phyloP scores from a whole-genome alignment of 1,284 basidiomycete genomes.

The Cutaneotrichosporon arboriforme region DNA sequence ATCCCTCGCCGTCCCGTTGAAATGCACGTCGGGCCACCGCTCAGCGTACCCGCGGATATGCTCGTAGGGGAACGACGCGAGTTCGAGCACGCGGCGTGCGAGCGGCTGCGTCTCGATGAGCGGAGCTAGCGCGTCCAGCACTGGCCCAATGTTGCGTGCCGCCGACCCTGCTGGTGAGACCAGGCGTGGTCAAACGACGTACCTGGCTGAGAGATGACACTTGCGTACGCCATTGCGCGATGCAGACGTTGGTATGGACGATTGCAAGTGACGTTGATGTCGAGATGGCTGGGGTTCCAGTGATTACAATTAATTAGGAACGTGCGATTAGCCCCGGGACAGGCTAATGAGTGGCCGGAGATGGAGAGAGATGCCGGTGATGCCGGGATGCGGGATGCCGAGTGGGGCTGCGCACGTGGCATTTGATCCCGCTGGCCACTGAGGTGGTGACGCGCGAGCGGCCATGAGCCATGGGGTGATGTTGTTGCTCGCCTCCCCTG shows the following conservation, averaged over 20 bases:
- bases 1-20: slow-evolving; percentile 29
- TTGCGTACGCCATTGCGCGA: slow-evolving; percentile 25
- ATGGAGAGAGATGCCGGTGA: neutral
- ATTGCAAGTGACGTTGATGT: neutral
- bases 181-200: neutral
- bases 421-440: neutral
- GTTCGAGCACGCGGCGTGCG: slow-evolving; percentile 25
- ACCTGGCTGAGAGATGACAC: slow-evolving; percentile 30
- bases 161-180: slow-evolving; percentile 23
- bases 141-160: slow-evolving; percentile 26
- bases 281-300: neutral
- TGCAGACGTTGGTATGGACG: no score
- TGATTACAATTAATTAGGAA: neutral
- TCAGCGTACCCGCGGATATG: slow-evolving; percentile 28
- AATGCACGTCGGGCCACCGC: slow-evolving; percentile 23
- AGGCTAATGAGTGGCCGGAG: neutral
- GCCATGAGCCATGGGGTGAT: no score
- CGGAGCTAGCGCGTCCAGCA: slow-evolving; percentile 22
- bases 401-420: neutral
- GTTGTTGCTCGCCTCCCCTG: neutral
- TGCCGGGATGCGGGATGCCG: no score
- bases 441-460: no score
- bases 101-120: slow-evolving; percentile 12
- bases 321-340: neutral
- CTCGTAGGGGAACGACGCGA: slow-evolving; percentile 30